Percentiles rank a stretch among this genome's conserved stretches.
Conservation (phyloP, 441 rosid genomes). For the Gossypium schwendimanii region DNA sequence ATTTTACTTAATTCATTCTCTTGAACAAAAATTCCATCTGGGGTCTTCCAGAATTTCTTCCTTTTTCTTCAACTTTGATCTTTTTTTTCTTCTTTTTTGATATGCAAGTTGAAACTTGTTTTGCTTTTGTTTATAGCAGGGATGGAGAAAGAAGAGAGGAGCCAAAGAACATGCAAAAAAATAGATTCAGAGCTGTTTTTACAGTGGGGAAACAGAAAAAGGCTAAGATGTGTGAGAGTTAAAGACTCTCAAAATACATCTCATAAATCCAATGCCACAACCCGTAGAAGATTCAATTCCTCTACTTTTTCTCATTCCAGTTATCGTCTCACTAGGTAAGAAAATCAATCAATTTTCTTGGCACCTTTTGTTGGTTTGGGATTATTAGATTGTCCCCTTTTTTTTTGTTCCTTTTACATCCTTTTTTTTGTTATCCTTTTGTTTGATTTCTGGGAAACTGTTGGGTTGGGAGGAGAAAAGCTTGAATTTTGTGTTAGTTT, state of each 20-base stretch:
- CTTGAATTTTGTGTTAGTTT: not conserved
- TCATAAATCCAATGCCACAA: constrained; percentile 37
- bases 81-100: not conserved
- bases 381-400: not conserved
- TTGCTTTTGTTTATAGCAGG: constrained; percentile 10
- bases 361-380: not conserved
- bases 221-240: constrained; percentile 64
- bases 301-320: constrained; percentile 39
- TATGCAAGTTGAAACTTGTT: not conserved
- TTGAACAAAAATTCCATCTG: not conserved
- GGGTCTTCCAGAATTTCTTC: constrained; percentile 1
- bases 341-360: not conserved
- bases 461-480: not conserved
- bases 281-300: constrained; percentile 35
- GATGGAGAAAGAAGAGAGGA: constrained; percentile 47
- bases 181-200: constrained; percentile 51
- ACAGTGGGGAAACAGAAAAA: constrained; percentile 71
- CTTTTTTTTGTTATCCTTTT: not conserved
- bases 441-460: not conserved
- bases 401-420: not conserved
- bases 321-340: constrained; percentile 52
- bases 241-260: constrained; percentile 45
- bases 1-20: not conserved
- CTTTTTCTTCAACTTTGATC: not conserved
- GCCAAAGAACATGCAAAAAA: constrained; percentile 36